Conservation (phyloP, 495 filamentous ascomycete species). For the Aspergillus taichungensis region DNA sequence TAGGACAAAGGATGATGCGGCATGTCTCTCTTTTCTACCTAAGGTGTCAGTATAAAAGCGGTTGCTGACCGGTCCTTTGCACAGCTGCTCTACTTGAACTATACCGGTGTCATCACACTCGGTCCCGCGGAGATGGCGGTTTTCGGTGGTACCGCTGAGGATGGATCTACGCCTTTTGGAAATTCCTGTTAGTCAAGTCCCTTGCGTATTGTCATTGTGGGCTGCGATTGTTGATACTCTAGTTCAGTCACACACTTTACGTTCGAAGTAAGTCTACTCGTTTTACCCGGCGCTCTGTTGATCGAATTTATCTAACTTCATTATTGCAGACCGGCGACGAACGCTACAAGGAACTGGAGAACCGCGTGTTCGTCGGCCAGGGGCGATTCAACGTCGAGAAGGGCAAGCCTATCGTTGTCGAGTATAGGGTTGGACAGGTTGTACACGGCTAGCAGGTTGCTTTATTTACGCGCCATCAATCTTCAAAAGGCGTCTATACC, state of each 20-base stretch:
- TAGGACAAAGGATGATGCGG: constrained; percentile 22
- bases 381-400: constrained; percentile 46
- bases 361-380: constrained; percentile 45
- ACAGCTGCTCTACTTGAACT: constrained; percentile 38
- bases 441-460: constrained; percentile 6
- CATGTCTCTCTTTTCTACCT: constrained; percentile 7
- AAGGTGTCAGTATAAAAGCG: not conserved
- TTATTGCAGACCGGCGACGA: constrained; percentile 32
- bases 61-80: not conserved
- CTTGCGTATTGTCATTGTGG: too few relatives aligned
- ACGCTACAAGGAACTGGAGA: constrained; percentile 42
- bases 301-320: not conserved
- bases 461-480: not conserved
- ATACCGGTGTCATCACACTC: constrained; percentile 39
- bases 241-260: constrained; percentile 40
- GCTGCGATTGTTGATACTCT: not conserved
- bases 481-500: too few relatives aligned
- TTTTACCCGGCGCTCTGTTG: not conserved
- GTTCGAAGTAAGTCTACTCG: constrained; percentile 33
- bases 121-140: constrained; percentile 30
- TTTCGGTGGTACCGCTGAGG: constrained; percentile 33
- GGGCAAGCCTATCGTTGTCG: constrained; percentile 45
- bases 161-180: constrained; percentile 46
- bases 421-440: constrained; percentile 54
- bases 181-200: constrained; percentile 41